Evolutionary conservation across 805 yeast genomes (phyloP).

Genomic region (Candida golubevii): DNA sequence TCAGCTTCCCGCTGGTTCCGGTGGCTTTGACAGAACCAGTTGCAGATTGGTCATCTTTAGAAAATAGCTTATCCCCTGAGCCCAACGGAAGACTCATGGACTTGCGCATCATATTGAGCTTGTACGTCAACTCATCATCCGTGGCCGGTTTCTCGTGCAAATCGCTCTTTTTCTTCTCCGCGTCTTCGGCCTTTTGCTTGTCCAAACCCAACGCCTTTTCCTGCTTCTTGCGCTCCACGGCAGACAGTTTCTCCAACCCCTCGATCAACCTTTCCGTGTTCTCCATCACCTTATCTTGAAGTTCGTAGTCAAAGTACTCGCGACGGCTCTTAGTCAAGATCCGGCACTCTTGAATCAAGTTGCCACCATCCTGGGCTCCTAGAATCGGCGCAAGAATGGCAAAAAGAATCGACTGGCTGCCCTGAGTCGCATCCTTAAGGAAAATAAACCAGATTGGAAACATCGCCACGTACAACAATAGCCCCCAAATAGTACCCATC

Average conservation of each 20-base stretch:
- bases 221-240: conserved; percentile 53
- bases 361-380: conserved; percentile 57
- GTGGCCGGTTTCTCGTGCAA: conserved; percentile 31
- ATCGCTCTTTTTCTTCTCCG: conserved; percentile 22
- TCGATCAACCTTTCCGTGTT: conserved; percentile 56
- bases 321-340: conserved; percentile 49
- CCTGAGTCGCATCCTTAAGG: conserved; percentile 69
- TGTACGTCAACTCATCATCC: conserved; percentile 33
- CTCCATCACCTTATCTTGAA: conserved; percentile 59
- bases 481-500: conserved; percentile 64
- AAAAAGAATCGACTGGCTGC: conserved; percentile 72
- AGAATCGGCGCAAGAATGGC: conserved; percentile 71
- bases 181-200: conserved; percentile 17
- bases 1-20: not conserved
- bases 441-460: conserved; percentile 84
- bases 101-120: conserved; percentile 26
- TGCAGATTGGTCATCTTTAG: not conserved
- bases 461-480: conserved; percentile 55
- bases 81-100: conserved; percentile 21
- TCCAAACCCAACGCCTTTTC: conserved; percentile 20
- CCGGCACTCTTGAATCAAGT: conserved; percentile 69
- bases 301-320: conserved; percentile 58
- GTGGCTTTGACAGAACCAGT: not conserved
- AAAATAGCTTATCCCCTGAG: conserved; percentile 5
- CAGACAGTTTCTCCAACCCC: conserved; percentile 65